phyloP scores from a whole-genome alignment of 2,329 filamentous ascomycete genomes.

The Polychaeton citri region DNA sequence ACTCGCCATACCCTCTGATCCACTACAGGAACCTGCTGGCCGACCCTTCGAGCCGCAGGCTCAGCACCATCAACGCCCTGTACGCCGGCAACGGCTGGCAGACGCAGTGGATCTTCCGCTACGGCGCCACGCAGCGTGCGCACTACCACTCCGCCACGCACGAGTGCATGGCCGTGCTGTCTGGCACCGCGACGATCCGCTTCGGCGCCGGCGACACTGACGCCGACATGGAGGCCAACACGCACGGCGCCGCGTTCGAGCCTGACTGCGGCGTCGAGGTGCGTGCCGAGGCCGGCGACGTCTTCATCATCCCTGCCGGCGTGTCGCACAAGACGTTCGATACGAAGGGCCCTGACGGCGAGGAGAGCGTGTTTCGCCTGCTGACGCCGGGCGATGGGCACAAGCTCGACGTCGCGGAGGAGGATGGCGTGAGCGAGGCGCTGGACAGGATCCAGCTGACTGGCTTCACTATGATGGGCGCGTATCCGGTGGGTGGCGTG shows the following conservation, averaged over 20 bases:
- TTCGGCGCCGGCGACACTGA: constrained; percentile 41
- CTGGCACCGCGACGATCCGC: constrained; percentile 39
- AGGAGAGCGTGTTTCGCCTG: constrained; percentile 26
- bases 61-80: constrained; percentile 27
- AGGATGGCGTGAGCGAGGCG: constrained; percentile 14
- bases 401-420: constrained; percentile 10
- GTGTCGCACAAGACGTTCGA: constrained; percentile 42
- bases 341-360: constrained; percentile 25
- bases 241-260: constrained; percentile 28
- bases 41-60: constrained; percentile 9
- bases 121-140: constrained; percentile 39
- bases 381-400: constrained; percentile 33
- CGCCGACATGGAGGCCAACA: constrained; percentile 26
- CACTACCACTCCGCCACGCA: constrained; percentile 46
- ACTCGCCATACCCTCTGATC: constrained; percentile 39
- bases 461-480: constrained; percentile 45
- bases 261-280: constrained; percentile 38
- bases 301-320: constrained; percentile 46
- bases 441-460: constrained; percentile 24
- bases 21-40: constrained; percentile 37
- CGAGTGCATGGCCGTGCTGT: constrained; percentile 45
- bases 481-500: constrained; percentile 35
- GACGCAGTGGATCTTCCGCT: constrained; percentile 44
- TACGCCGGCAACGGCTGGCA: constrained; percentile 40
- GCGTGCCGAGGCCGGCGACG: constrained; percentile 38